Evolutionary conservation across 306 rosid species (phyloP).

Genomic region (Cucumis hystrix): DNA sequence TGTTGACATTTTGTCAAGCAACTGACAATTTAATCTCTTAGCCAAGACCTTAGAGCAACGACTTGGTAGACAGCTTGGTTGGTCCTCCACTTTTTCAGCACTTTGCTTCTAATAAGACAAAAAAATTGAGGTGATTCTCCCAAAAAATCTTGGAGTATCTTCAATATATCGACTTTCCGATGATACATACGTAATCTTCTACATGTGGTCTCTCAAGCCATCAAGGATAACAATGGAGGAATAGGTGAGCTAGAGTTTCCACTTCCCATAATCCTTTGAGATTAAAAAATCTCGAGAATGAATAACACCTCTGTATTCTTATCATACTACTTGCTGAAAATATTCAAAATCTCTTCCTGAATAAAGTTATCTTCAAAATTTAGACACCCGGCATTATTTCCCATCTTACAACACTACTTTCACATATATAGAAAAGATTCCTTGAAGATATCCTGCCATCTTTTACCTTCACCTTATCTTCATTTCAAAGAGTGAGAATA

Average conservation of each 20-base stretch:
- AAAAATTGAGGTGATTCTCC: background rate
- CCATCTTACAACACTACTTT: background rate
- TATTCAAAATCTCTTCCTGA: background rate
- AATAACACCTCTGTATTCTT: background rate
- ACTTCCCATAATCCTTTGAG: background rate
- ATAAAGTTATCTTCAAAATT: background rate
- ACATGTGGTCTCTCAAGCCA: too few relatives aligned
- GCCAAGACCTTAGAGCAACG: background rate
- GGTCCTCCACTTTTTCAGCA: background rate
- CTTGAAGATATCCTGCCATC: background rate
- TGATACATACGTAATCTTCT: too few relatives aligned
- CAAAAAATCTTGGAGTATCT: background rate
- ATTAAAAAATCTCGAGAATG: background rate
- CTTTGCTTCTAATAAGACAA: background rate
- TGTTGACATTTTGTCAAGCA: background rate
- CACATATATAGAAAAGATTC: background rate
- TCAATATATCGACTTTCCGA: background rate
- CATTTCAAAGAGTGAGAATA: background rate
- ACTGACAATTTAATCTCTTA: background rate
- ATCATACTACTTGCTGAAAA: background rate
- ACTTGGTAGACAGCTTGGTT: background rate
- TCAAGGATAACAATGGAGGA: too few relatives aligned
- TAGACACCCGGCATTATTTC: background rate
- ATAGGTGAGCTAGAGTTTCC: too few relatives aligned
- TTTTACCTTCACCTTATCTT: background rate